These are phyloP conservation scores for Globisporangium emineosum DNA, from an alignment of 352 stramenopile genomes.

Conservation along the genomic window DNA sequence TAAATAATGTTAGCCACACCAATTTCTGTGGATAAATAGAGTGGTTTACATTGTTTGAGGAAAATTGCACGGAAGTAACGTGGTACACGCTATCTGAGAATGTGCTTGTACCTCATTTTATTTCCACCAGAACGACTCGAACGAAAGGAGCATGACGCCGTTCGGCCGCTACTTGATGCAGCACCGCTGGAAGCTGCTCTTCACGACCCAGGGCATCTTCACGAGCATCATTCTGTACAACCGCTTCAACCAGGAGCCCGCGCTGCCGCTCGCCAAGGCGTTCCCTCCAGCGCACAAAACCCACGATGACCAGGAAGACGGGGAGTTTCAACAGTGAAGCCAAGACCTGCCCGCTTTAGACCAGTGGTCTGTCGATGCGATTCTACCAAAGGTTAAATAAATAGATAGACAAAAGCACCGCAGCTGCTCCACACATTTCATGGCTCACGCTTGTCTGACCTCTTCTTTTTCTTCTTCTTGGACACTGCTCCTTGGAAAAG, in stretches of 20 bases:
- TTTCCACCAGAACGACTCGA: not conserved
- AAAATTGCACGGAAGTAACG: too few species aligned
- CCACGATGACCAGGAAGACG: not conserved
- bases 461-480: not conserved
- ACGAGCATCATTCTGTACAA: constrained; percentile 62
- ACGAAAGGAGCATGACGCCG: constrained; percentile 28
- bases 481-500: not conserved
- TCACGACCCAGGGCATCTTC: constrained; percentile 70
- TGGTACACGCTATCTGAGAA: not conserved
- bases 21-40: too few species aligned
- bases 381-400: not conserved
- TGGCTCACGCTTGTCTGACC: not conserved
- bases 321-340: not conserved
- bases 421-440: not conserved
- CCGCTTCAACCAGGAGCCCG: constrained; percentile 35
- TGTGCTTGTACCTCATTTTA: not conserved
- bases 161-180: constrained; percentile 57
- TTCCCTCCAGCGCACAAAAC: constrained; percentile 10
- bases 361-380: not conserved
- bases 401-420: not conserved
- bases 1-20: not conserved
- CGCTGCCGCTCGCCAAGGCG: constrained; percentile 10
- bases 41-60: too few species aligned
- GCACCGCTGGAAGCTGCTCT: constrained; percentile 75
- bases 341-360: not conserved